Percentiles rank a stretch among this genome's conserved stretches.
Evolutionary conservation across 768 basidiomycete species (phyloP).

Genomic region (Suillus fuscotomentosus): DNA sequence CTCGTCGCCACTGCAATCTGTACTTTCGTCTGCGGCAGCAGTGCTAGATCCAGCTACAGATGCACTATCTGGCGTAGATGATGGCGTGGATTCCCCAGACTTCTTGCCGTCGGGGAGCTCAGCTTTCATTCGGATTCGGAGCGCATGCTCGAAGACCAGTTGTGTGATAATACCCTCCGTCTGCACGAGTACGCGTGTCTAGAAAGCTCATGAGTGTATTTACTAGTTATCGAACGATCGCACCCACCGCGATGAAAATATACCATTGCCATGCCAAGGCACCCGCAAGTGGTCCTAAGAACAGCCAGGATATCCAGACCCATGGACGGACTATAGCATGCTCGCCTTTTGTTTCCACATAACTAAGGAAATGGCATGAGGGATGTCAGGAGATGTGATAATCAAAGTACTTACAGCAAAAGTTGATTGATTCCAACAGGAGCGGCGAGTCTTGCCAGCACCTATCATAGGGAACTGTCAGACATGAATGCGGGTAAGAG

Average conservation of each 20-base stretch:
- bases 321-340: constrained; percentile 56
- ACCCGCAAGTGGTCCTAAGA: constrained; percentile 44
- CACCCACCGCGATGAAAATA: constrained; percentile 33
- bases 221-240: constrained; percentile 8
- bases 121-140: constrained; percentile 49
- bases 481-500: not conserved
- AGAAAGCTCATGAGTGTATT: not conserved
- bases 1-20: constrained; percentile 6
- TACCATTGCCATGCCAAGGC: constrained; percentile 54
- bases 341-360: constrained; percentile 54
- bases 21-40: constrained; percentile 9
- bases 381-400: not conserved
- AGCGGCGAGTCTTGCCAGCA: constrained; percentile 20
- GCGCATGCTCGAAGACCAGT: constrained; percentile 53
- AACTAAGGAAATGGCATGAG: constrained; percentile 32
- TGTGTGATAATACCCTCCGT: constrained; percentile 52
- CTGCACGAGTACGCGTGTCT: constrained; percentile 46
- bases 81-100: not conserved
- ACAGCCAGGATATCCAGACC: constrained; percentile 61
- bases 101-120: constrained; percentile 15
- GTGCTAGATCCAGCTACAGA: constrained; percentile 13
- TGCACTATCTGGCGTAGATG: constrained; percentile 10
- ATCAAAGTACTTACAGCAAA: constrained; percentile 20
- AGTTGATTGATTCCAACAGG: constrained; percentile 33
- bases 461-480: constrained; percentile 7